Conservation (phyloP, 2,329 filamentous ascomycete genomes). For the Orbilia oligospora region DNA sequence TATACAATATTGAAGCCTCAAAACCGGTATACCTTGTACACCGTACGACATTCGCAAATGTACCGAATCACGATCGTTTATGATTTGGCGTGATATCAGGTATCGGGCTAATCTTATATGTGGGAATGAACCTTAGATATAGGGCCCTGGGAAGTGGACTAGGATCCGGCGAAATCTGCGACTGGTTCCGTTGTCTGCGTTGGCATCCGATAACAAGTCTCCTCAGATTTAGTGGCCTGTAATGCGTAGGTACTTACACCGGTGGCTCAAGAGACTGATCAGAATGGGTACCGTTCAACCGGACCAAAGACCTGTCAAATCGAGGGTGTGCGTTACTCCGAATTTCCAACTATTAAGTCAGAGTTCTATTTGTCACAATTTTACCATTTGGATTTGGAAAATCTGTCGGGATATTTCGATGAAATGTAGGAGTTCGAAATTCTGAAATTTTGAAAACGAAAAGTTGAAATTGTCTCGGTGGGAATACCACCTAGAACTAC, state of each 20-base stretch:
- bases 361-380: background rate
- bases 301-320: background rate
- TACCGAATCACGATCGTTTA: slow-evolving; percentile 45
- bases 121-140: slow-evolving; percentile 29
- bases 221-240: slow-evolving; percentile 2
- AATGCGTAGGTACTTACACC: too few relatives aligned
- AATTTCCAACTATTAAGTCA: background rate
- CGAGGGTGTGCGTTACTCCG: background rate
- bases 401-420: background rate
- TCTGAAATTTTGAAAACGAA: slow-evolving; percentile 24
- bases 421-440: background rate
- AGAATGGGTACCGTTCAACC: background rate
- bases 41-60: slow-evolving; percentile 41
- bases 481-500: slow-evolving; percentile 19
- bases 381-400: background rate
- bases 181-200: slow-evolving; percentile 54
- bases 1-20: slow-evolving; percentile 10
- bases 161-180: slow-evolving; percentile 48
- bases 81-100: slow-evolving; percentile 48
- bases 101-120: slow-evolving; percentile 39
- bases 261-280: background rate
- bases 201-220: slow-evolving; percentile 48
- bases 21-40: slow-evolving; percentile 42
- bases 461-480: slow-evolving; percentile 18
- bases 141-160: slow-evolving; percentile 35